Evolutionary conservation across 805 yeast genomes (phyloP), one percentile per base, ranked within the genome.

Genomic region (Wickerhamiella azymoides): DNA sequence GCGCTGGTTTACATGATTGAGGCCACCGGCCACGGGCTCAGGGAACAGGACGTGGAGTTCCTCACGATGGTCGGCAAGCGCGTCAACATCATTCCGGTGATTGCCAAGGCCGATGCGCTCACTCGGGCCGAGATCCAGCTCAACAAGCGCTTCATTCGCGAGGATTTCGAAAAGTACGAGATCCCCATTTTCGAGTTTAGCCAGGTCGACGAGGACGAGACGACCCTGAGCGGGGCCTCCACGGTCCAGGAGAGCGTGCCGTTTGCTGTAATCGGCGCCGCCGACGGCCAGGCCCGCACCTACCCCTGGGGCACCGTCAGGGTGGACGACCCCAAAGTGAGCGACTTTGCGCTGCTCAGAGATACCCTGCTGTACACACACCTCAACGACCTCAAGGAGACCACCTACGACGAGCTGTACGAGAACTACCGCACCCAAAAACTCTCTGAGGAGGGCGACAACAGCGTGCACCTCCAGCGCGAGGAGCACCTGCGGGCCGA

Each of bases 351-450:
- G 38, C 73, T 82, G 36, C 70, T 86, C 62, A 78, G 86, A 61
- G 84, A 84, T 57, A 76, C 86, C 3, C 67, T 86, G 49, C 72
- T 86, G 57, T 80, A 83, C 56, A 78, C 92, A 14, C 95, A 85
- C 64, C 72, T 86, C 63, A 79, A 79, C 60, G 96, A 86, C 59
- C 76, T 86, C 63, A 84, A 84, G 65, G 96, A 86, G 56, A 72
- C 75, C 57, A 86, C 96, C 7, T 93, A 83, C 61, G 94, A 85
- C 60, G 73, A 79, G 36, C 67, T 86, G 52, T 86, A 86, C 62
- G 96, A 86, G 63, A 79, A 78, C 59, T 86, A 86, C 65, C 79
- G 96, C 71, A 83, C 95, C 9, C 85, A 79, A 57, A 86, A 88
- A 14, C 71, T 83, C 51, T 77, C 84, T 25, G 79, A 82, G 26